phyloP scores from a whole-genome alignment of 2,329 filamentous ascomycete species.

The Alternaria triticina region DNA sequence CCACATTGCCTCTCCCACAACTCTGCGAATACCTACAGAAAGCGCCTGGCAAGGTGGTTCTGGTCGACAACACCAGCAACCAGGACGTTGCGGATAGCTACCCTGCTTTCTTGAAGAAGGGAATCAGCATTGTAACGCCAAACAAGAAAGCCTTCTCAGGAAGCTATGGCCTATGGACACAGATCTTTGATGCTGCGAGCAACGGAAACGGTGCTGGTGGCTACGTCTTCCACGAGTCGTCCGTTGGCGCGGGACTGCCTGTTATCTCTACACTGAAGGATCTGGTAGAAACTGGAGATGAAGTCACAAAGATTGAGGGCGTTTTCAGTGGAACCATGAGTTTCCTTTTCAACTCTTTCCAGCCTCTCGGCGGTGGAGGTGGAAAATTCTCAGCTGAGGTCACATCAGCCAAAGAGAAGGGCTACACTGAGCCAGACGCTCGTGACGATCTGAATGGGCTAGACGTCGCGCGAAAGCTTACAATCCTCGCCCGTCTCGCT shows the following conservation, averaged over 20 bases:
- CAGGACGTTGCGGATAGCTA: conserved; percentile 84
- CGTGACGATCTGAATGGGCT: conserved; percentile 86
- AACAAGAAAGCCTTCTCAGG: conserved; percentile 99
- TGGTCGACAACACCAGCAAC: conserved; percentile 96
- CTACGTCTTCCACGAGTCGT: conserved; percentile 93
- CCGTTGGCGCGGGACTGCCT: conserved; percentile 89
- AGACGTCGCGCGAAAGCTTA: conserved; percentile 94
- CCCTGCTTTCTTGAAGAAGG: conserved; percentile 77
- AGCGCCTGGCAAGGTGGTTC: conserved; percentile 77
- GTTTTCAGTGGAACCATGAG: conserved; percentile 98
- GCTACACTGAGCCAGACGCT: conserved; percentile 90
- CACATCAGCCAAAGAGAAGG: conserved; percentile 86
- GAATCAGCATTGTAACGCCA: conserved; percentile 90
- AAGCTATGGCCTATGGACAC: conserved; percentile 79
- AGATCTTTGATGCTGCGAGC: conserved; percentile 78
- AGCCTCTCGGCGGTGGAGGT: conserved; percentile 75
- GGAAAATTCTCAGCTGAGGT: conserved; percentile 93
- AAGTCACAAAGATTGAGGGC: conserved; percentile 90
- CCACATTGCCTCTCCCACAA: conserved; percentile 71
- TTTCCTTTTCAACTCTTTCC: conserved; percentile 97
- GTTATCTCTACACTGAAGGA: conserved; percentile 94
- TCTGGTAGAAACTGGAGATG: conserved; percentile 90
- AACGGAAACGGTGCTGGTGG: conserved; percentile 69
- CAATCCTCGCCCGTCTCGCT: conserved; percentile 86
- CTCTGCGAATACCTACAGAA: conserved; percentile 78